These are phyloP conservation scores for Cryoendolithus antarcticus DNA, from an alignment of 2,329 filamentous ascomycete genomes.

Conservation along the genomic window DNA sequence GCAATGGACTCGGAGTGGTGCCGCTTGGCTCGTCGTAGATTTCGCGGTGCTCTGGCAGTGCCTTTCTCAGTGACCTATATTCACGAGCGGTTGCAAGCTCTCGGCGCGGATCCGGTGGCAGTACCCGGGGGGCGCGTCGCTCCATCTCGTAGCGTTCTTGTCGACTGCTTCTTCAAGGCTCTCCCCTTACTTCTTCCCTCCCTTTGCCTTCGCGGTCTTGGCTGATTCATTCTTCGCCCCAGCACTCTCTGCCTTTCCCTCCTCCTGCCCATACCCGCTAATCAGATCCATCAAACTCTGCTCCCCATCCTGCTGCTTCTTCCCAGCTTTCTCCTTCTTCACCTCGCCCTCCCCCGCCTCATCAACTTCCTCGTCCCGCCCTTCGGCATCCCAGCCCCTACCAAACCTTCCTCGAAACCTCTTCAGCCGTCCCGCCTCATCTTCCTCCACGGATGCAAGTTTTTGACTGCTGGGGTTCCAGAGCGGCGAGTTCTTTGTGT, in stretches of 20 bases:
- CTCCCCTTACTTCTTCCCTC: slow-evolving; percentile 20
- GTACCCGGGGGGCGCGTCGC: no score
- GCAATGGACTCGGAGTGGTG: no score
- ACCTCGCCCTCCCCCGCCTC: slow-evolving; percentile 16
- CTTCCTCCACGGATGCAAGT: slow-evolving; percentile 78
- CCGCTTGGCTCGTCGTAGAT: no score
- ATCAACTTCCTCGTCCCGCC: slow-evolving; percentile 2
- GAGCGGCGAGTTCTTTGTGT: slow-evolving; percentile 75
- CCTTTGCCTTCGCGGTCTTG: slow-evolving; percentile 25
- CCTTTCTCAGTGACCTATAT: no score
- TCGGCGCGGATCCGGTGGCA: no score
- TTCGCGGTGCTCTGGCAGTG: no score
- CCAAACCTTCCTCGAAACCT: slow-evolving; percentile 81
- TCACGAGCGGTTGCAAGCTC: no score
- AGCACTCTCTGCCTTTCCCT: slow-evolving; percentile 29
- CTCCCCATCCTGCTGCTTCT: slow-evolving; percentile 31
- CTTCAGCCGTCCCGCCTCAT: slow-evolving; percentile 81
- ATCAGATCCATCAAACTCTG: slow-evolving; percentile 48
- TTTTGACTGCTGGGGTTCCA: slow-evolving; percentile 83
- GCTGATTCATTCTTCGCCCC: slow-evolving; percentile 25
- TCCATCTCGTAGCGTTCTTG: no score
- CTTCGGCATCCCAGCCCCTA: slow-evolving; percentile 60
- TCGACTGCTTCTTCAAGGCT: no score
- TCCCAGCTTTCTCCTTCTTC: slow-evolving; percentile 37
- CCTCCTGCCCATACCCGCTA: slow-evolving; percentile 31